Base-by-base conservation (phyloP, 352 stramenopile species). In the Saprolegnia parasitica region DNA sequence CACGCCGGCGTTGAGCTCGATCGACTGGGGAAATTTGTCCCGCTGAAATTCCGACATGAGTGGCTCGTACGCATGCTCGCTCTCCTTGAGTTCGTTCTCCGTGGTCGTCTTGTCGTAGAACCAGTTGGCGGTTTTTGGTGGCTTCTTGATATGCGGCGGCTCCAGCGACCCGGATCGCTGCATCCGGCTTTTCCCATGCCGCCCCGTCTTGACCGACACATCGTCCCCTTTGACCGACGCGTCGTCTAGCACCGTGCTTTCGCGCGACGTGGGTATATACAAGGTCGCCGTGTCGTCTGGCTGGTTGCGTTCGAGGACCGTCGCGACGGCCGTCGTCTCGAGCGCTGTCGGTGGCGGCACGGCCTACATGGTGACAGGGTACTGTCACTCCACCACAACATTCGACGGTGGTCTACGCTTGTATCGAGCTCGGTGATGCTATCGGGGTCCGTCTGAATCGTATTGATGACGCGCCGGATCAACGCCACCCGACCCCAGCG, bases 61-160 rank as follows among this genome's bases (percentile, higher is more conserved):
- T 3, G 62, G 62, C 32, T 68, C 20, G 50, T 68, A 68, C 46
- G 62, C 24, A 4, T 15, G 32, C 9, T 24, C 37, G 32, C 16
- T 52, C 18, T 68, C 50, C 21, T 68, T 68, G 32, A 68, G 24
- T 26, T 68, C 62, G 20, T 58, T n/a, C 10, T 68, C 47, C n/a
- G 42, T n/a, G 6, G 62, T 18, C 8, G 16, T 58, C 21, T 26
- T 42, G 23, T 68, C 62, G 29, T 39, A 68, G 50, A 68, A 68
- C 62, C 62, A 68, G 40, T 68, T 68, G 42, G 46, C 46, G 2
- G 37, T 5, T n/a, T 35, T 23, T 8, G 26, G 11, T 4, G 26
- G 15, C 26, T 54, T 66, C 26, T 66, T 66, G 58, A 24, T 4
- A 24, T 58, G 50, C 55, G 42, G 18, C 8, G 42, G 5, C 56